These are phyloP conservation scores for Kodamaea neixiangensis DNA, from an alignment of 805 yeast species.

Conservation along the genomic window DNA sequence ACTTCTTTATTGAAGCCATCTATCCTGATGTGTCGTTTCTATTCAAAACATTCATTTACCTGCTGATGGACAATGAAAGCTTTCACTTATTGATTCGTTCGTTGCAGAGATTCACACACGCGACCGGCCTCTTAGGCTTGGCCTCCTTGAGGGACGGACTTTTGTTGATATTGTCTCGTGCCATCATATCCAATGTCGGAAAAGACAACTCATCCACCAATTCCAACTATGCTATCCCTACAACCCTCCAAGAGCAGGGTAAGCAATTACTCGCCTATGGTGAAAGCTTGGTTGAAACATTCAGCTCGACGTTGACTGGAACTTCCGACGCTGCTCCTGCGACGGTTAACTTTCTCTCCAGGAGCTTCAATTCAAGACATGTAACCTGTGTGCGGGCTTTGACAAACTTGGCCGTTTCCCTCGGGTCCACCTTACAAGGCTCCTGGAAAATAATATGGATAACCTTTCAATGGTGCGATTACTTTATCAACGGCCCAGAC, in stretches of 20 bases:
- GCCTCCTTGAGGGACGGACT: constrained; percentile 56
- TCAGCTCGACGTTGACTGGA: constrained; percentile 32
- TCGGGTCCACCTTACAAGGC: constrained; percentile 70
- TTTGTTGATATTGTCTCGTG: constrained; percentile 28
- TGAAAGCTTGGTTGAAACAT: constrained; percentile 53
- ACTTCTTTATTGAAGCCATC: constrained; percentile 31
- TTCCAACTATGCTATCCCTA: not conserved
- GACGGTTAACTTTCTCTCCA: constrained; percentile 18
- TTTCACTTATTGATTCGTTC: constrained; percentile 71
- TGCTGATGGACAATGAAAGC: constrained; percentile 67
- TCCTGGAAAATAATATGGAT: constrained; percentile 66
- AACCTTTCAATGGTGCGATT: constrained; percentile 79
- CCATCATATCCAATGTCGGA: constrained; percentile 21
- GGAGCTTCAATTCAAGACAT: constrained; percentile 64
- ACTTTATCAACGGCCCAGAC: constrained; percentile 61
- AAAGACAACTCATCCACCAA: not conserved
- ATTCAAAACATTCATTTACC: constrained; percentile 51
- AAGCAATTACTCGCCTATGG: constrained; percentile 47
- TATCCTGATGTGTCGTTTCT: constrained; percentile 28
- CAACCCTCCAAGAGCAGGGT: constrained; percentile 22
- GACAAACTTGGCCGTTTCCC: constrained; percentile 70
- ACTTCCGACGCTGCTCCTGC: not conserved
- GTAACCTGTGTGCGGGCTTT: constrained; percentile 77
- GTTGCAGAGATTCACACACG: constrained; percentile 78
- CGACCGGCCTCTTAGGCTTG: constrained; percentile 73